Evolutionary conservation across 2,329 filamentous ascomycete genomes (phyloP), one percentile per base, ranked within the genome.

Genomic region (Sclerotinia borealis): DNA sequence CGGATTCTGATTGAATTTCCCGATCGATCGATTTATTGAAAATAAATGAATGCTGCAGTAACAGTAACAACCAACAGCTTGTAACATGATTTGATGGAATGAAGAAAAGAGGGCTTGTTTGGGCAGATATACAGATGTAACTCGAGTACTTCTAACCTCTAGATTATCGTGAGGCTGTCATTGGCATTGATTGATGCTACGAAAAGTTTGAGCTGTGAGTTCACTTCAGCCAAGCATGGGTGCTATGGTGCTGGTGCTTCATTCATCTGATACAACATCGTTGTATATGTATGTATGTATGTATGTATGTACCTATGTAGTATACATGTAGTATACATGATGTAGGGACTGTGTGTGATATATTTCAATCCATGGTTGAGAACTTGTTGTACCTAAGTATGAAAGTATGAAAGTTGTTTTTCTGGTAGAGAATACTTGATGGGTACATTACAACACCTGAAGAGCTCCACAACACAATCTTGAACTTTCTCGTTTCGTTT

Each of bases 151-250:
- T 61, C 48, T 27, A 36, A 47, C 39, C 43, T 62, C 31, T 62
- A 22, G 34, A 62, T 62, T 62, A 62, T 56, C 50, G 59, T 62
- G 59, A 62, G 59, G 39, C 50, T 34, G 41, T 34, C 41, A 59
- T 37, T 39, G 37, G 37, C 37, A 9, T 9, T 39, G 17, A 8
- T 51, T 39, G 50, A 56, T 56, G 56, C 56, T 11, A 48, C 59
- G 50, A 13, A 27, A 36, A 43, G 5, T 13, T 27, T 13, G 59
- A 55, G 59, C 48, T 49, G 48, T 47, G 36, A 61, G 47, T 55
- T 55, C 13, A 8, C 10, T 17, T 19, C 27, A 52, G 37, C 48
- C 59, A 55, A 27, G 27, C n/a, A n/a, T n/a, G n/a, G n/a, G n/a
- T n/a, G 48, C 45, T 15, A 25, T 52, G n/a, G n/a, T n/a, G 48